Evolutionary conservation across 164 flowering plant species (phyloP), one percentile per base, ranked within the genome.

Genomic region (Magnolia officinalis): DNA sequence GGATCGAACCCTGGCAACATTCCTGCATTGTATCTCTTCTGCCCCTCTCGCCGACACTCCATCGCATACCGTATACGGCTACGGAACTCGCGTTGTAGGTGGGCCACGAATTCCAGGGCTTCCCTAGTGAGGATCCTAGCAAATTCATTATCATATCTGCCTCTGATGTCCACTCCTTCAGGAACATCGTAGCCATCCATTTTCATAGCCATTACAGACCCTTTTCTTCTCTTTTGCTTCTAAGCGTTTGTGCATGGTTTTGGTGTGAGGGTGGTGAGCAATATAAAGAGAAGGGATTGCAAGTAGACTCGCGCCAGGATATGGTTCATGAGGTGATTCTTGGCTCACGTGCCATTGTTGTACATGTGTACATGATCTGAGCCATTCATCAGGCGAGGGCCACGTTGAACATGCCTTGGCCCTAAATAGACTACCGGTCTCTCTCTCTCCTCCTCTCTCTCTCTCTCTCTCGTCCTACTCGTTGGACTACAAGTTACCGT

Each of bases 151-250:
- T 84, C 85, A 68, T 84, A 94, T 16, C 90, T 78, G 0, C 98
- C 98, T 51, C 93, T 81, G 16, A 92, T 82, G 49, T 94, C 98
- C 1, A 94, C 95, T n/a, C 98, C 97, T 2, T 89, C 88, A 0
- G 97, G 97, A 1, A 78, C 88, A 50, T 94, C 91, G 50, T 94
- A 92, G 63, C 59, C 81, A 16, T n/a, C 73, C 73, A 18, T 78
- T 45, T 29, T 77, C 61, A 7, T 78, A n/a, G 20, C 70, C 76
- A 63, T 74, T 6, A 37, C 7, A 63, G 8, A 26, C 61, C 51
- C 51, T 31, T 19, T n/a, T 1, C 52, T 67, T 59, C 6, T 59
- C 8, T 4, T 52, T 52, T 52, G 61, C 20, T 67, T 26, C 29
- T 26, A 26, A 26, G 29, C 29, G 29, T 26, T 26, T 26, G 29